phyloP scores from a whole-genome alignment of 352 stramenopile genomes.

The Pythium oligandrum region DNA sequence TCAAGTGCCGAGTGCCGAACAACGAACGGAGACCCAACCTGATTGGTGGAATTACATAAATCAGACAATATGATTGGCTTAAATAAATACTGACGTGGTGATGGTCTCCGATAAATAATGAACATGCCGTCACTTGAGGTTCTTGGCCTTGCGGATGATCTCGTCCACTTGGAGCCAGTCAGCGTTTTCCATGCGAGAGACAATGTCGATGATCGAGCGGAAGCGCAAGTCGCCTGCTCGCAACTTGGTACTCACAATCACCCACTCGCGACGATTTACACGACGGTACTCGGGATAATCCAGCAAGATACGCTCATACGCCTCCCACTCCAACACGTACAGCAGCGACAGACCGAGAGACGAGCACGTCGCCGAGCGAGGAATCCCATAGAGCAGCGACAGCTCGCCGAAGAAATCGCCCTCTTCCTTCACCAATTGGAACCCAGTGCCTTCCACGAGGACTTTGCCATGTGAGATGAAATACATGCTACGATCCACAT shows the following conservation, averaged over 20 bases:
- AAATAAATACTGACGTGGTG: too few species aligned
- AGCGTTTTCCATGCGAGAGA: slow-evolving; percentile 51
- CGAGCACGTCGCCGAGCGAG: slow-evolving; percentile 63
- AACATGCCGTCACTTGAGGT: slow-evolving; percentile 26
- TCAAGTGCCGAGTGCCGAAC: too few species aligned
- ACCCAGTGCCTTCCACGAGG: slow-evolving; percentile 51
- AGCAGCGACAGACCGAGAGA: slow-evolving; percentile 62
- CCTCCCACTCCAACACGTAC: slow-evolving; percentile 75
- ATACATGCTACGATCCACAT: slow-evolving; percentile 73
- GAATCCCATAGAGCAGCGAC: slow-evolving; percentile 68
- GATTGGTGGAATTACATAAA: too few species aligned
- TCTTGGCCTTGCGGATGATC: slow-evolving; percentile 73
- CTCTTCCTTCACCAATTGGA: slow-evolving; percentile 72
- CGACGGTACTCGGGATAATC: slow-evolving; percentile 73
- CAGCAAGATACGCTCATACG: slow-evolving; percentile 62
- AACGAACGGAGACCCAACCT: too few species aligned
- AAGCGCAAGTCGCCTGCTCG: slow-evolving; percentile 58
- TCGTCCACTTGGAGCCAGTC: slow-evolving; percentile 61
- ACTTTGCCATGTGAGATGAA: slow-evolving; percentile 63
- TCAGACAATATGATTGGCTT: too few species aligned
- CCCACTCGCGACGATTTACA: slow-evolving; percentile 71
- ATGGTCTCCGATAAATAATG: too few species aligned
- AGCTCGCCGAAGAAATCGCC: slow-evolving; percentile 78
- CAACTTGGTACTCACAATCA: slow-evolving; percentile 62
- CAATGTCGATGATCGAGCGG: slow-evolving; percentile 61